Conservation (phyloP, 2,329 filamentous ascomycete genomes). For the Curvularia hawaiiensis region DNA sequence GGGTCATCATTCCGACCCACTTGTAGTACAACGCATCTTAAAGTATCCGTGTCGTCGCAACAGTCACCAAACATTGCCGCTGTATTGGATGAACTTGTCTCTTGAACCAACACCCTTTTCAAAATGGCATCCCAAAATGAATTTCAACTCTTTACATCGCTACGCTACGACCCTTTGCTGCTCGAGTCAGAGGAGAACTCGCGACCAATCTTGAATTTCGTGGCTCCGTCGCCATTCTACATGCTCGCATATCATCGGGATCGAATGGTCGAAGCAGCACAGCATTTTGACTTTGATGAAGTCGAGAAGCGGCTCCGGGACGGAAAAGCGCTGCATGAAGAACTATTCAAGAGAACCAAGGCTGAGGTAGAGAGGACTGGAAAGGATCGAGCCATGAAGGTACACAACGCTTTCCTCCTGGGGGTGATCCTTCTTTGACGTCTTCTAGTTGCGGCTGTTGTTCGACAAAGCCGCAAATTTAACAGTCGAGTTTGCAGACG, state of each 20-base stretch:
- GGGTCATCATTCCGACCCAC: neutral
- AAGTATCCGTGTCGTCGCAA: neutral
- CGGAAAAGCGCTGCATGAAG: slow-evolving; percentile 39
- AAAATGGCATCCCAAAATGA: slow-evolving; percentile 28
- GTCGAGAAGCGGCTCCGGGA: slow-evolving; percentile 43
- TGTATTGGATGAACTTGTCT: neutral
- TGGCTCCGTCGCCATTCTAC: slow-evolving; percentile 68
- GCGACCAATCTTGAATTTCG: slow-evolving; percentile 56
- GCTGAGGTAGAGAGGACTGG: slow-evolving; percentile 27
- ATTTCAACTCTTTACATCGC: slow-evolving; percentile 48
- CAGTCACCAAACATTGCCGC: neutral
- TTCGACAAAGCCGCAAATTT: slow-evolving; percentile 50
- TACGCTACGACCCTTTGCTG: slow-evolving; percentile 48
- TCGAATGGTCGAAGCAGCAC: slow-evolving; percentile 68
- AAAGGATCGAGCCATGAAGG: slow-evolving; percentile 38
- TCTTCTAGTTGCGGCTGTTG: slow-evolving; percentile 58
- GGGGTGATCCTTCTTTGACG: neutral
- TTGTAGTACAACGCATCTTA: slow-evolving; percentile 1
- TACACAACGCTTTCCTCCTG: neutral
- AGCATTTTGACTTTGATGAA: slow-evolving; percentile 55
- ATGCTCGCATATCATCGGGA: slow-evolving; percentile 80
- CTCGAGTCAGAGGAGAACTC: slow-evolving; percentile 47
- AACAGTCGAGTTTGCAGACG: slow-evolving; percentile 46
- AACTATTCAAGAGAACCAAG: slow-evolving; percentile 43
- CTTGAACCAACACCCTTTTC: neutral